A percentile compares a stretch with the other conserved stretches of the same genome.
phyloP scores from a whole-genome alignment of 164 flowering plant species.

The Berberis vulgaris region DNA sequence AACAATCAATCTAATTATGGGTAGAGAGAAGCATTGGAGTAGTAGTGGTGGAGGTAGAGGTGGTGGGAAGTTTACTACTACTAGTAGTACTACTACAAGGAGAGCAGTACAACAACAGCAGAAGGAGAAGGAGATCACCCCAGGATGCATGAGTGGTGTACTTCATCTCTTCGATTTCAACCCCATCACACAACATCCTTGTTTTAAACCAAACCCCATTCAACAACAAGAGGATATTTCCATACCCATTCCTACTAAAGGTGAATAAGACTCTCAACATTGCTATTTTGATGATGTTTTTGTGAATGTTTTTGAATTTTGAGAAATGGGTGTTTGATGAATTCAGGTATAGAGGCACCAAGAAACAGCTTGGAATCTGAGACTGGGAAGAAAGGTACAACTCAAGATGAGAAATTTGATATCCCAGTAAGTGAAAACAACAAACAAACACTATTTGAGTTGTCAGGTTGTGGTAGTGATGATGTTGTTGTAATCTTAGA shows the following conservation, averaged over 20 bases:
- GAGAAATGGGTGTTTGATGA: constrained; percentile 9
- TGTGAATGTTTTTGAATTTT: neutral
- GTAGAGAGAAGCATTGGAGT: constrained; percentile 38
- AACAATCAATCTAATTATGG: constrained; percentile 21
- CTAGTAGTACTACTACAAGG: neutral
- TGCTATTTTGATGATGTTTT: constrained; percentile 9
- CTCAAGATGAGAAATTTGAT: constrained; percentile 25
- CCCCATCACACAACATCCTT: constrained; percentile 21
- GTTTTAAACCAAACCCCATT: constrained; percentile 16
- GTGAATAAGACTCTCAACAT: constrained; percentile 12
- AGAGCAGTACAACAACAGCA: neutral
- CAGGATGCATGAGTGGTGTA: constrained; percentile 67
- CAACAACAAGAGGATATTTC: constrained; percentile 15
- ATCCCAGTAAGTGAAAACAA: constrained; percentile 41
- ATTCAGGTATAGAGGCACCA: constrained; percentile 73
- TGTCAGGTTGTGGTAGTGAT: neutral
- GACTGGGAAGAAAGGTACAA: constrained; percentile 14
- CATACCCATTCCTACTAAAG: constrained; percentile 22
- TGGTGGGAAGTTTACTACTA: neutral
- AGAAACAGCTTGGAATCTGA: constrained; percentile 75
- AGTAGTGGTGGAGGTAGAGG: constrained; percentile 8
- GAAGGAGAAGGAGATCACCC: constrained; percentile 1
- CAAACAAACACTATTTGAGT: neutral
- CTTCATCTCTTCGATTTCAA: constrained; percentile 65
- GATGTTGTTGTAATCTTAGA: neutral